Evolutionary conservation across 371 early-diverging fungal genomes (phyloP).

Genomic region (Circinella minor): DNA sequence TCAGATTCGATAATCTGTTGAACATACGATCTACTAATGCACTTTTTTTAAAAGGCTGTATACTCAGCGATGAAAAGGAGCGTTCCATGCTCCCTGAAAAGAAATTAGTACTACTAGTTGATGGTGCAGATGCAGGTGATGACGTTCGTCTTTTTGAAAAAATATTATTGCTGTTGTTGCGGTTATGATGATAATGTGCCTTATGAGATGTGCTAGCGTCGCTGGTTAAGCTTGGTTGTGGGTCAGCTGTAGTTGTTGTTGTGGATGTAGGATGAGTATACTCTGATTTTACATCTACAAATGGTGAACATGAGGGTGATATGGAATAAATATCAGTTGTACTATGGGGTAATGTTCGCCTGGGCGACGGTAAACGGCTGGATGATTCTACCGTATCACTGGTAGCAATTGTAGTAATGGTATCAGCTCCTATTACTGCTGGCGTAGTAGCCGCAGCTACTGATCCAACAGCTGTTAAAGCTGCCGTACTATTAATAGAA

Average conservation of each 20-base stretch:
- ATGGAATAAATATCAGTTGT: neutral
- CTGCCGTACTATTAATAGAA: slow-evolving; percentile 13
- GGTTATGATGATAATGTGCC: slow-evolving; percentile 2
- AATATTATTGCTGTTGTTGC: neutral
- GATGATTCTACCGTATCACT: neutral
- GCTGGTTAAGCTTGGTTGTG: neutral
- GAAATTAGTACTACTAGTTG: slow-evolving; percentile 3
- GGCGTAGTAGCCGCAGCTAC: neutral
- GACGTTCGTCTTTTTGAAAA: too few species aligned
- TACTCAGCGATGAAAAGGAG: slow-evolving; percentile 9
- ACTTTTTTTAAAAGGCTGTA: slow-evolving; percentile 18
- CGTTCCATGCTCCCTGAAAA: slow-evolving; percentile 18
- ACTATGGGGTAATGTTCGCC: neutral
- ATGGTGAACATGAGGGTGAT: neutral
- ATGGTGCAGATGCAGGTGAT: neutral
- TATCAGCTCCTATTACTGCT: too few species aligned
- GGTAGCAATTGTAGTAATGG: neutral
- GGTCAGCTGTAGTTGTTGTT: neutral
- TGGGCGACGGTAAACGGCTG: neutral
- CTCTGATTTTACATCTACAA: neutral
- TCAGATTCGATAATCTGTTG: slow-evolving; percentile 11
- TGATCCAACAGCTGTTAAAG: neutral
- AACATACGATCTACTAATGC: slow-evolving; percentile 20
- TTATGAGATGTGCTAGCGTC: neutral
- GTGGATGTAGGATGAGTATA: neutral